Evolutionary conservation across 495 filamentous ascomycete genomes (phyloP).

Genomic region (Aspergillus campestris): DNA sequence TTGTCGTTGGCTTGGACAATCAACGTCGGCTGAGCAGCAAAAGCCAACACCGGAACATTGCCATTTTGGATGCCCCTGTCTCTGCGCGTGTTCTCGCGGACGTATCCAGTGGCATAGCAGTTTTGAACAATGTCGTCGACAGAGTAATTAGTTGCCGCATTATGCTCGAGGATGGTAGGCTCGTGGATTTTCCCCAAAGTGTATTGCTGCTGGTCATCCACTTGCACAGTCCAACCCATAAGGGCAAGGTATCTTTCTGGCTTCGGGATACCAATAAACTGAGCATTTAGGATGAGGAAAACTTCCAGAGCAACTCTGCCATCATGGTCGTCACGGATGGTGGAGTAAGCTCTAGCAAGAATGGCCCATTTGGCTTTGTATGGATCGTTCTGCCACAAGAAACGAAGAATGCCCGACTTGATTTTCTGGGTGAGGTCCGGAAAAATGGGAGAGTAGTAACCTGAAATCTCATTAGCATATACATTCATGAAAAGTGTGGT

Average conservation of each 20-base stretch:
- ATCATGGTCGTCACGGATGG: conserved; percentile 39
- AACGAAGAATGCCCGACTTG: conserved; percentile 32
- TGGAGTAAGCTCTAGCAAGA: conserved; percentile 40
- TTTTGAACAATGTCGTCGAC: conserved; percentile 24
- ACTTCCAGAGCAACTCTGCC: conserved; percentile 24
- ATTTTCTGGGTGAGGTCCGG: conserved; percentile 30
- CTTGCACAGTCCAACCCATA: conserved; percentile 30
- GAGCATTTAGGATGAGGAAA: conserved; percentile 28
- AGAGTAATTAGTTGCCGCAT: conserved; percentile 24
- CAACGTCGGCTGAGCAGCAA: conserved; percentile 11
- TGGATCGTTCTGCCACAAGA: conserved; percentile 36
- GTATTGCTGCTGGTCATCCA: conserved; percentile 12
- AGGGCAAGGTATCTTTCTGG: conserved; percentile 28
- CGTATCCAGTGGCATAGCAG: conserved; percentile 22
- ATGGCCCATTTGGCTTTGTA: conserved; percentile 42
- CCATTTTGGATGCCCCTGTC: neutral
- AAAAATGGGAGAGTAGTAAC: conserved; percentile 34
- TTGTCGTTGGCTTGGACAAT: conserved; percentile 3
- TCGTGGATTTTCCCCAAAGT: conserved; percentile 7
- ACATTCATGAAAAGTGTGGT: neutral
- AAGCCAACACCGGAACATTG: conserved; percentile 6
- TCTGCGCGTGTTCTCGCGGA: conserved; percentile 6
- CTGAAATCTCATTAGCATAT: conserved; percentile 19
- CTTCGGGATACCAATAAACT: conserved; percentile 29
- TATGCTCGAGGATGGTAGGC: conserved; percentile 2